Conservation (phyloP, 805 yeast species). For the Metschnikowia vanudenii region DNA sequence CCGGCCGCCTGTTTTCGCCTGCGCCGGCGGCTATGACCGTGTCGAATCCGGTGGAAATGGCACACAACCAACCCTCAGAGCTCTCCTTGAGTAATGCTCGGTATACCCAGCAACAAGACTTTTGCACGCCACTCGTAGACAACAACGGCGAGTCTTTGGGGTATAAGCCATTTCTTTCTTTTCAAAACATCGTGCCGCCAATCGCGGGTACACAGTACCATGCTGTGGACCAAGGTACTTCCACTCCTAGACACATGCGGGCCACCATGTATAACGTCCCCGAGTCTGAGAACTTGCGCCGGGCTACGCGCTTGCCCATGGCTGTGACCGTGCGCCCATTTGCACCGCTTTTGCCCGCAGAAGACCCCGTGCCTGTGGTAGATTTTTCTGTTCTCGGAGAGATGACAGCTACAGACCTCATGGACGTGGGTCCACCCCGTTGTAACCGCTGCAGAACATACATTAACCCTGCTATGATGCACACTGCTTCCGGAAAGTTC, state of each 20-base stretch:
- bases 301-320: conserved; percentile 72
- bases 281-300: conserved; percentile 62
- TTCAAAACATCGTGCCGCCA: conserved; percentile 81
- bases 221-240: conserved; percentile 78
- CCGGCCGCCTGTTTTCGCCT: neutral
- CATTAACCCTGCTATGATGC: conserved; percentile 79
- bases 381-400: conserved; percentile 50
- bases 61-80: conserved; percentile 9
- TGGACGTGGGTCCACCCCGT: conserved; percentile 69
- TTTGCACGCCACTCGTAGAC: conserved; percentile 14
- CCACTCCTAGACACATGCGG: conserved; percentile 77
- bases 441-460: conserved; percentile 92
- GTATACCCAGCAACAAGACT: conserved; percentile 15
- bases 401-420: conserved; percentile 21
- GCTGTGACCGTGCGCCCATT: conserved; percentile 84
- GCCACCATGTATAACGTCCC: conserved; percentile 84
- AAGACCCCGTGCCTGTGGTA: conserved; percentile 64
- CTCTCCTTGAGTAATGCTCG: conserved; percentile 16
- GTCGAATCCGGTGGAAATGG: conserved; percentile 12
- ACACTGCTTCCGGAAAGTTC: conserved; percentile 59
- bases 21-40: conserved; percentile 7
- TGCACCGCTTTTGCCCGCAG: conserved; percentile 53
- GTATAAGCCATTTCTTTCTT: conserved; percentile 58
- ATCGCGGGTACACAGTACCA: conserved; percentile 68
- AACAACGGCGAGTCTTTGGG: conserved; percentile 8